Percentiles rank a stretch among this genome's conserved stretches.
phyloP scores from a whole-genome alignment of 2,329 filamentous ascomycete genomes.

The Bipolaris cookei region DNA sequence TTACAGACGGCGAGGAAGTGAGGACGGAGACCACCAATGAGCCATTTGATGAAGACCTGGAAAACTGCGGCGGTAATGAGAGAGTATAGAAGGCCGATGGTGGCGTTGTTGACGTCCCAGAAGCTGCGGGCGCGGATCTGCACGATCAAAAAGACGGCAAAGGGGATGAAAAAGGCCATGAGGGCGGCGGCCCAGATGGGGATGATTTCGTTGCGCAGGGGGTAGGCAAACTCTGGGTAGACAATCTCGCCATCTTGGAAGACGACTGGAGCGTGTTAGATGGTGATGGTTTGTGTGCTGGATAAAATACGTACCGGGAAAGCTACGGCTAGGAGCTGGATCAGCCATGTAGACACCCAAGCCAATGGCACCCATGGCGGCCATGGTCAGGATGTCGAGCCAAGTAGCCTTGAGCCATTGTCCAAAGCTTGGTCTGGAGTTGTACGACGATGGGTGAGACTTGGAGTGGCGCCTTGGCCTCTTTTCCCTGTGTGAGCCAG shows the following conservation, averaged over 20 bases:
- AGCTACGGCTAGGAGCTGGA: constrained; percentile 72
- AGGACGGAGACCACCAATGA: constrained; percentile 69
- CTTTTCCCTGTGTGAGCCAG: constrained; percentile 40
- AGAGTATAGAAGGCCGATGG: constrained; percentile 72
- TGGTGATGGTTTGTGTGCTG: not conserved
- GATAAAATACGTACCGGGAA: constrained; percentile 53
- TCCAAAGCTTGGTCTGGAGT: constrained; percentile 63
- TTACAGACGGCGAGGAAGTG: constrained; percentile 75
- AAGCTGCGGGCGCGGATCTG: constrained; percentile 67
- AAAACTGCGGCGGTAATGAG: constrained; percentile 75
- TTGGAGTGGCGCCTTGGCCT: constrained; percentile 17
- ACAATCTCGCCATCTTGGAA: constrained; percentile 72
- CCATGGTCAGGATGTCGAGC: constrained; percentile 73
- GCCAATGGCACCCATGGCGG: constrained; percentile 67
- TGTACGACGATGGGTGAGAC: constrained; percentile 30
- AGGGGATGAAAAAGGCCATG: constrained; percentile 68
- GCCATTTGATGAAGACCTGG: constrained; percentile 77
- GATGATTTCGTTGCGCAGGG: constrained; percentile 63
- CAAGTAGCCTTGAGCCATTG: constrained; percentile 73
- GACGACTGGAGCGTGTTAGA: constrained; percentile 52
- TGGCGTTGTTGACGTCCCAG: constrained; percentile 69
- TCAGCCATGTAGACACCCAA: constrained; percentile 71
- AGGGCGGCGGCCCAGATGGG: constrained; percentile 75
- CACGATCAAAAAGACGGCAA: constrained; percentile 67
- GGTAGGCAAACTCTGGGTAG: constrained; percentile 72